A percentile compares a stretch with the other conserved stretches of the same genome.
These are phyloP conservation scores for Penicillium sp. DNA, from an alignment of 2,329 filamentous ascomycete species.

Conservation along the genomic window DNA sequence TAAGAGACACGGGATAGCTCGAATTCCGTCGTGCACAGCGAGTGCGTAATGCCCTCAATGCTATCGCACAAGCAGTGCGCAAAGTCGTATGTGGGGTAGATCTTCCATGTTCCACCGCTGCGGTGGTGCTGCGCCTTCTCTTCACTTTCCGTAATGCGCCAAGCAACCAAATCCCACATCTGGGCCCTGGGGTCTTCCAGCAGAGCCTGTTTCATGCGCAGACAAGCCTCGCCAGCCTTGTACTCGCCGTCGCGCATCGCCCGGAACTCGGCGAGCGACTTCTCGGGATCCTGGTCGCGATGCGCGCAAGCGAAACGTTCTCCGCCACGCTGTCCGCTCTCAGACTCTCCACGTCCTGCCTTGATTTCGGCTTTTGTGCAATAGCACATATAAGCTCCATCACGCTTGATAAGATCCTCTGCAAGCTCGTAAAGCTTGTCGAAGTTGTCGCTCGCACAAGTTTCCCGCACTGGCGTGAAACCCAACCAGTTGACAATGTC, in stretches of 20 bases:
- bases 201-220: conserved; percentile 72
- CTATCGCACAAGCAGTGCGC: conserved; percentile 73
- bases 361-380: conserved; percentile 83
- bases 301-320: conserved; percentile 81
- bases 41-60: conserved; percentile 90
- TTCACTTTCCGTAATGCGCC: conserved; percentile 75
- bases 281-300: conserved; percentile 73
- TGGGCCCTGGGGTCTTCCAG: conserved; percentile 83
- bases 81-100: conserved; percentile 89
- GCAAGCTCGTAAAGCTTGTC: conserved; percentile 85
- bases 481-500: conserved; percentile 86
- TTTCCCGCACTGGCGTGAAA: conserved; percentile 79
- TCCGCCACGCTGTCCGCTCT: conserved; percentile 64
- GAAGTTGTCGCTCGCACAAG: conserved; percentile 90
- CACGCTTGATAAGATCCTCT: conserved; percentile 77
- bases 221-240: conserved; percentile 78
- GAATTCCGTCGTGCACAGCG: conserved; percentile 92
- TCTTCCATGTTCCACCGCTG: conserved; percentile 86
- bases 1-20: conserved; percentile 84
- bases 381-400: conserved; percentile 80
- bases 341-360: conserved; percentile 80
- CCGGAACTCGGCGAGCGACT: conserved; percentile 81
- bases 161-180: conserved; percentile 96
- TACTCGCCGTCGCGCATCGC: conserved; percentile 94
- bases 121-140: conserved; percentile 39